Percentiles rank a stretch among this genome's conserved stretches.
These are phyloP conservation scores for Kwoniella heveanensis DNA, from an alignment of 768 basidiomycete species.

Conservation along the genomic window DNA sequence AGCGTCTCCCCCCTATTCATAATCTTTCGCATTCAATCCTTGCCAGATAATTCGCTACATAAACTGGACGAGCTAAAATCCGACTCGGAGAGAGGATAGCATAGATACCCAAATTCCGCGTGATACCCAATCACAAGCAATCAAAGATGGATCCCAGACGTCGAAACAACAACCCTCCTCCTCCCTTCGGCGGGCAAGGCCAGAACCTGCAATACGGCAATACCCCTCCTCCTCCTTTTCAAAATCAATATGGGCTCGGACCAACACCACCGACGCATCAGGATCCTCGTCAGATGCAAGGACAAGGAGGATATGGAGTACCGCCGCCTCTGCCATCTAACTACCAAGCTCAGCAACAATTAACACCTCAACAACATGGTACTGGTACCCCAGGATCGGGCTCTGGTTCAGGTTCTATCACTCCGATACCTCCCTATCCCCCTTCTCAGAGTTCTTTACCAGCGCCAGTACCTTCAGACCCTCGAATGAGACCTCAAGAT, in stretches of 20 bases:
- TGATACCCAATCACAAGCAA: not conserved
- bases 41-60: no score
- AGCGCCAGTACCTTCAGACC: slow-evolving; percentile 14
- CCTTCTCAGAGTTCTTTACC: not conserved
- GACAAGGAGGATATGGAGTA: not conserved
- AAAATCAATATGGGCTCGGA: slow-evolving; percentile 4
- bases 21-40: no score
- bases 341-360: slow-evolving; percentile 2
- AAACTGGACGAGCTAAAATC: no score
- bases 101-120: not conserved
- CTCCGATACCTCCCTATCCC: slow-evolving; percentile 17
- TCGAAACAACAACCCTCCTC: slow-evolving; percentile 23
- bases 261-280: slow-evolving; percentile 2
- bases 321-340: slow-evolving; percentile 1
- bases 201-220: not conserved
- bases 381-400: not conserved
- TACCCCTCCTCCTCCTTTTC: not conserved
- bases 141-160: slow-evolving; percentile 38
- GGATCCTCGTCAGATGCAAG: slow-evolving; percentile 4
- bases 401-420: not conserved
- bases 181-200: not conserved
- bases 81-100: no score
- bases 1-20: no score
- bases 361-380: slow-evolving; percentile 2
- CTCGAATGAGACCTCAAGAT: slow-evolving; percentile 40